A percentile compares a stretch with the other conserved stretches of the same genome.
These are phyloP conservation scores for Grosmannia clavigera DNA, from an alignment of 2,329 filamentous ascomycete genomes.

Conservation along the genomic window DNA sequence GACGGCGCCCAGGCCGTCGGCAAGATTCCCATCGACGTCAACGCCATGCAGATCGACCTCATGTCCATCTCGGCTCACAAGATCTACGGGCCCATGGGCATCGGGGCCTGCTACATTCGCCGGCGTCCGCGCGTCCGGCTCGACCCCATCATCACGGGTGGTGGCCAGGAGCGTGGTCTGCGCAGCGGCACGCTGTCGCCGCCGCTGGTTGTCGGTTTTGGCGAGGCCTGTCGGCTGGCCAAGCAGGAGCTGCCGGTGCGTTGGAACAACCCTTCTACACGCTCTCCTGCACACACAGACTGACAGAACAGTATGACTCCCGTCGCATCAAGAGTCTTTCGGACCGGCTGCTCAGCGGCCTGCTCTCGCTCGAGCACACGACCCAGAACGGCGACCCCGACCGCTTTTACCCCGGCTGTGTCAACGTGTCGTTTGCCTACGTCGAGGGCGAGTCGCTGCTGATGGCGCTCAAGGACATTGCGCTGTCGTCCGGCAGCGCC, in stretches of 20 bases:
- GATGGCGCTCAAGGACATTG: conserved; percentile 98
- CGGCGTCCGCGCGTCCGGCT: conserved; percentile 85
- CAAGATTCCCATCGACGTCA: conserved; percentile 93
- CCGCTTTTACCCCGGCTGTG: conserved; percentile 86
- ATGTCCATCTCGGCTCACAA: conserved; percentile 99
- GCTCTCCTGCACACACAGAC: too few species aligned
- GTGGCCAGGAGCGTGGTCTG: conserved; percentile 89
- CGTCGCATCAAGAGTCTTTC: conserved; percentile 76
- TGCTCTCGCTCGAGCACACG: conserved; percentile 85
- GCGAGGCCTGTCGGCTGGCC: conserved; percentile 87
- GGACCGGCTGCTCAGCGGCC: conserved; percentile 67
- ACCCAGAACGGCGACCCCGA: conserved; percentile 75
- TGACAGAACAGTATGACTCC: conserved; percentile 52
- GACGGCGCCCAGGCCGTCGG: conserved; percentile 96
- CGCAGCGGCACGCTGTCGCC: conserved; percentile 90
- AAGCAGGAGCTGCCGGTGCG: conserved; percentile 61
- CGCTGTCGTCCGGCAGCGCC: conserved; percentile 87
- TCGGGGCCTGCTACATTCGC: conserved; percentile 92
- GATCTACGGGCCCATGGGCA: conserved; percentile 95
- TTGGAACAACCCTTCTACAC: too few species aligned
- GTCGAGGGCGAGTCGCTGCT: conserved; percentile 95
- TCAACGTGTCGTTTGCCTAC: conserved; percentile 97
- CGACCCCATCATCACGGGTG: conserved; percentile 90
- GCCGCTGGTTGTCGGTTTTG: conserved; percentile 80
- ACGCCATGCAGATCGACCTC: conserved; percentile 93